These are phyloP conservation scores for Solanum chmielewskii DNA, from an alignment of 257 asterid genomes.

Conservation along the genomic window DNA sequence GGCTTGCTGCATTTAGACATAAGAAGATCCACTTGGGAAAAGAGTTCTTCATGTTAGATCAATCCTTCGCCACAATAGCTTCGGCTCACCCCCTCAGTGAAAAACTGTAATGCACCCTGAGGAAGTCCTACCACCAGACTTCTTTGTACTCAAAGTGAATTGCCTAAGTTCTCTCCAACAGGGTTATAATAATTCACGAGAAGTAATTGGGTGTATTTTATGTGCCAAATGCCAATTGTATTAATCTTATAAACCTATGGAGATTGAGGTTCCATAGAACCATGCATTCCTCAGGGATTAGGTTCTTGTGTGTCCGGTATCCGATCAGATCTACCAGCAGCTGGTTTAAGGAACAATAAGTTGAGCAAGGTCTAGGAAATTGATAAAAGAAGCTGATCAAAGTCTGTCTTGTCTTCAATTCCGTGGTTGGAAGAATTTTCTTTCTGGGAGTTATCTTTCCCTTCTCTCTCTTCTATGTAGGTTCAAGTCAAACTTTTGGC, in stretches of 20 bases:
- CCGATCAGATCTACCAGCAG: background rate
- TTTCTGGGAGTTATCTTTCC: background rate
- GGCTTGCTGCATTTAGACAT: background rate
- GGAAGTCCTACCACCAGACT: background rate
- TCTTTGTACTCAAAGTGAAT: background rate
- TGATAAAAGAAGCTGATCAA: background rate
- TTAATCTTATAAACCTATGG: background rate
- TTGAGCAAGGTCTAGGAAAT: background rate
- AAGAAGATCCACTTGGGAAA: background rate
- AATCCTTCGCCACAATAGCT: background rate
- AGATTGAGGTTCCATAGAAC: background rate
- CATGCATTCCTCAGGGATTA: background rate
- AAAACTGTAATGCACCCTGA: background rate
- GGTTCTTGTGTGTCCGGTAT: background rate
- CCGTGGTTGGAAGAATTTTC: background rate
- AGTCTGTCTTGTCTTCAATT: background rate
- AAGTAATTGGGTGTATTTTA: background rate
- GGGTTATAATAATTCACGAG: background rate
- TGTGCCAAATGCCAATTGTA: background rate
- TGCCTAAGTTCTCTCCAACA: background rate
- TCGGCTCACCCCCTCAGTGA: background rate
- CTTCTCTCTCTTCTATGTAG: background rate
- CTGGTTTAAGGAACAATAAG: background rate
- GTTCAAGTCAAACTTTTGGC: background rate
- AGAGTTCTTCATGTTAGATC: background rate